These are phyloP conservation scores for Arachnopeziza araneosa DNA, from an alignment of 2,329 filamentous ascomycete species.

Conservation along the genomic window DNA sequence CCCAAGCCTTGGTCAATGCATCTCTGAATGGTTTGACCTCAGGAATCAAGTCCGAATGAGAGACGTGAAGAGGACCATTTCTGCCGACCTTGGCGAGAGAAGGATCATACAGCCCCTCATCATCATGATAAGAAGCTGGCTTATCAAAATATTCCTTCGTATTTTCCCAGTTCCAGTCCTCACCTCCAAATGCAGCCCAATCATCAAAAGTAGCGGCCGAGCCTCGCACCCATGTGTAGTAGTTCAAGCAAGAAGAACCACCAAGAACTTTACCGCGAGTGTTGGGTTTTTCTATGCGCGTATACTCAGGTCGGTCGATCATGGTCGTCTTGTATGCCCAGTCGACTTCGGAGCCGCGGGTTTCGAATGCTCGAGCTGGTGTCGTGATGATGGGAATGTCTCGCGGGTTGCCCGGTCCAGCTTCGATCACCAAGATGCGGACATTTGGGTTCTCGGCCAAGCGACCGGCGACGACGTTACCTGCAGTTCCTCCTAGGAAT, in stretches of 20 bases:
- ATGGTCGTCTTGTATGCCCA: slow-evolving; percentile 59
- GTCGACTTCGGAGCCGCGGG: slow-evolving; percentile 51
- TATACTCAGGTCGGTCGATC: slow-evolving; percentile 53
- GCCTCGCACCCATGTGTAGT: slow-evolving; percentile 59
- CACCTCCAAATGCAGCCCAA: slow-evolving; percentile 41
- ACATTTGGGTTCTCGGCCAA: slow-evolving; percentile 46
- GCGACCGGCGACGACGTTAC: slow-evolving; percentile 43
- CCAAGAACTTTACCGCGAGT: slow-evolving; percentile 38
- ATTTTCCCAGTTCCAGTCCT: slow-evolving; percentile 51
- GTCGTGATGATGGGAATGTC: slow-evolving; percentile 48
- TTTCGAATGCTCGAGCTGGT: slow-evolving; percentile 46
- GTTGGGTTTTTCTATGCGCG: slow-evolving; percentile 57
- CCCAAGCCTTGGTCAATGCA: slow-evolving; percentile 46
- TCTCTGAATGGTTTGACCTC: slow-evolving; percentile 48
- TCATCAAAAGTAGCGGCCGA: slow-evolving; percentile 50
- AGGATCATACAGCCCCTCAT: slow-evolving; percentile 38
- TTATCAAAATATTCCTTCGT: slow-evolving; percentile 37
- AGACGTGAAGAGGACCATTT: slow-evolving; percentile 47
- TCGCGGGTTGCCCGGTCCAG: slow-evolving; percentile 41
- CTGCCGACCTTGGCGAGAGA: slow-evolving; percentile 46
- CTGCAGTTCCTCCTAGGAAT: slow-evolving; percentile 39
- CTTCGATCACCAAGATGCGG: slow-evolving; percentile 42
- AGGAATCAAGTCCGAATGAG: slow-evolving; percentile 48
- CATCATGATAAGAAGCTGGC: slow-evolving; percentile 51
- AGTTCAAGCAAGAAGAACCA: slow-evolving; percentile 54